Percentiles rank a stretch among this genome's conserved stretches.
These are phyloP conservation scores for Penicillium palitans DNA, from an alignment of 2,329 filamentous ascomycete species.

Conservation along the genomic window DNA sequence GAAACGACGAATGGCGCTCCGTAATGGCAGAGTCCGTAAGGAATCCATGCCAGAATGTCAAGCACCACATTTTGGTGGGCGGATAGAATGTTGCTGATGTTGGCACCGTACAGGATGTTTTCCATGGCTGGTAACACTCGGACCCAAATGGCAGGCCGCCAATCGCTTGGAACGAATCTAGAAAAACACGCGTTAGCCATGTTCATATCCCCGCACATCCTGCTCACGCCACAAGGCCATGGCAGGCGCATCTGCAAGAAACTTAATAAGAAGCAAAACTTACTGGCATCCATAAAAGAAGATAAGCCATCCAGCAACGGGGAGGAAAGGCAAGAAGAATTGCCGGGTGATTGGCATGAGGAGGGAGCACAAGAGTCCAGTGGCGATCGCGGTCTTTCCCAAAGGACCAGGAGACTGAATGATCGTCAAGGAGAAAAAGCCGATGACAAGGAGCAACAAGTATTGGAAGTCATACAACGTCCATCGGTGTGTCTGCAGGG, in stretches of 20 bases:
- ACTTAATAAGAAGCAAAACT: constrained; percentile 42
- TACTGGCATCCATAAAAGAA: constrained; percentile 94
- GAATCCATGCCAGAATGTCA: constrained; percentile 87
- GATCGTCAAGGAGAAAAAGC: constrained; percentile 79
- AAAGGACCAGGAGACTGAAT: constrained; percentile 76
- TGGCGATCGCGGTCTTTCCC: constrained; percentile 71
- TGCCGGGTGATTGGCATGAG: constrained; percentile 83
- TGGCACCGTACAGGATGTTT: constrained; percentile 94
- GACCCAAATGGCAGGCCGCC: constrained; percentile 92
- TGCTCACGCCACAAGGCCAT: background rate
- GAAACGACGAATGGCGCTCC: constrained; percentile 79
- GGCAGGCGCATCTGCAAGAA: background rate
- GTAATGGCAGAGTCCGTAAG: constrained; percentile 90
- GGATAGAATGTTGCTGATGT: constrained; percentile 92
- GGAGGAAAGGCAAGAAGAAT: constrained; percentile 84
- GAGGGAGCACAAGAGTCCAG: constrained; percentile 67
- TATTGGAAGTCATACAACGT: constrained; percentile 83
- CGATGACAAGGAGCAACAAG: constrained; percentile 68
- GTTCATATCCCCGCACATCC: background rate
- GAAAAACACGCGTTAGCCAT: constrained; percentile 21
- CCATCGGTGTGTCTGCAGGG: constrained; percentile 77
- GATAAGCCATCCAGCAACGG: constrained; percentile 81
- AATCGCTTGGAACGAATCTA: constrained; percentile 86
- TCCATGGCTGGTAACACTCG: constrained; percentile 90
- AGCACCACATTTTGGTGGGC: constrained; percentile 81